Base-by-base conservation (phyloP, 768 basidiomycete species). In the Tephrocybe sp. region DNA sequence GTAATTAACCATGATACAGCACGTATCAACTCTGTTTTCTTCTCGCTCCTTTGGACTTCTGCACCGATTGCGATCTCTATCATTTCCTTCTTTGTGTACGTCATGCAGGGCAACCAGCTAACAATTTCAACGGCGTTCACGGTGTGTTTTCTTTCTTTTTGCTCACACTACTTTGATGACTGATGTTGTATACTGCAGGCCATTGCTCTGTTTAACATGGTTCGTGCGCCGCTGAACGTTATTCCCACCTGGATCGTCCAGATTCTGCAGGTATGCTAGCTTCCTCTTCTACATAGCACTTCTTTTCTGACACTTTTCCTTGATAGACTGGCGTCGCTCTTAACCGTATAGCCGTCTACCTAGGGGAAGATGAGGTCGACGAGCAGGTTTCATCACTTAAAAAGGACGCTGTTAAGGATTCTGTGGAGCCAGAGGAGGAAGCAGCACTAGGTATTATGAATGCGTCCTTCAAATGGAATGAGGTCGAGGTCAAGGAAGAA, bases 41-140 rank as follows among this genome's bases (percentile, higher is more conserved):
- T 94, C 64, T 77, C 76, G 12, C 58, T 83, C 4, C 69, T 93
- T 9, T 96, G 89, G 89, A 78, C 74, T 1, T 72, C 76, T 8
- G 88, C 89, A 0, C 93, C 93, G 0, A 84, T 92, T 42, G 64
- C 89, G 11, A 82, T 96, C 14, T 91, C 90, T 1, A 76, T 93
- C 49, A 77, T 89, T 13, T 84, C 88, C 1, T 96, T 96, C 76
- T 75, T 82, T 60, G 76, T 74, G 16, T 92, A 82, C 54, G 82
- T 94, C 22, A 68, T 82, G 55, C 81, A 78, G 56, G 87, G 89
- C 0, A 79, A 91, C 40, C 71, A 89, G 62, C 65, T 98, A 41
- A 87, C 90, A 0, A 75, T 94, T 43, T 76, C 86, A 8, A 76
- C 83, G 14, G 94, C 95, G 0, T 96, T 96, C 63, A 96, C 94